Evolutionary conservation across 2,329 filamentous ascomycete genomes (phyloP).

Genomic region (Botrytis cinerea): DNA sequence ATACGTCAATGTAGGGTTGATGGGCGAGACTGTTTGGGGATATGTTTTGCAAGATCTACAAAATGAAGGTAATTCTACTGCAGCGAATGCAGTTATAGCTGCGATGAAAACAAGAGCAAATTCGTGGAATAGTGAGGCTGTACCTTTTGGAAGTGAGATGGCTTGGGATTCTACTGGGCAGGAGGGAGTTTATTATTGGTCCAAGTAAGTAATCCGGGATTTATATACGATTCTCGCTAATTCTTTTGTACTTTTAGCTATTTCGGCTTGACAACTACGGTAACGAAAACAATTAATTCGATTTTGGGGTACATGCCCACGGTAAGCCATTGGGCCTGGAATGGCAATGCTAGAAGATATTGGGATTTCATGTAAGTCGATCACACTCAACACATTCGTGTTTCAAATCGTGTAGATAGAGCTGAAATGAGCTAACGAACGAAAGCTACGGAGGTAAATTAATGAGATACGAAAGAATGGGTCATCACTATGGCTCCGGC

Average conservation of each 20-base stretch:
- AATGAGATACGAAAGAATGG: constrained; percentile 49
- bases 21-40: constrained; percentile 61
- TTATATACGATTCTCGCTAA: not conserved
- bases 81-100: constrained; percentile 47
- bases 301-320: constrained; percentile 59
- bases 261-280: constrained; percentile 51
- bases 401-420: not conserved
- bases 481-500: constrained; percentile 62
- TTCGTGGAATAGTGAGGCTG: constrained; percentile 52
- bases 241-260: constrained; percentile 38
- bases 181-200: constrained; percentile 63
- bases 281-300: constrained; percentile 54
- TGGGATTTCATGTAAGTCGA: constrained; percentile 45
- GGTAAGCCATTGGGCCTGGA: constrained; percentile 63
- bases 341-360: constrained; percentile 57
- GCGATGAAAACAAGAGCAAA: constrained; percentile 53
- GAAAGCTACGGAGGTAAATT: constrained; percentile 40
- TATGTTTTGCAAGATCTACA: constrained; percentile 54
- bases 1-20: constrained; percentile 53
- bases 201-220: constrained; percentile 34
- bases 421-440: not conserved
- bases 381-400: not conserved
- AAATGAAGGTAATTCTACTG: constrained; percentile 47
- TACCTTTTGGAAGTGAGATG: constrained; percentile 62
- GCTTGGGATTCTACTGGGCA: constrained; percentile 64